phyloP scores from a whole-genome alignment of 208 protist genomes.

The Zelonia costaricensis region DNA sequence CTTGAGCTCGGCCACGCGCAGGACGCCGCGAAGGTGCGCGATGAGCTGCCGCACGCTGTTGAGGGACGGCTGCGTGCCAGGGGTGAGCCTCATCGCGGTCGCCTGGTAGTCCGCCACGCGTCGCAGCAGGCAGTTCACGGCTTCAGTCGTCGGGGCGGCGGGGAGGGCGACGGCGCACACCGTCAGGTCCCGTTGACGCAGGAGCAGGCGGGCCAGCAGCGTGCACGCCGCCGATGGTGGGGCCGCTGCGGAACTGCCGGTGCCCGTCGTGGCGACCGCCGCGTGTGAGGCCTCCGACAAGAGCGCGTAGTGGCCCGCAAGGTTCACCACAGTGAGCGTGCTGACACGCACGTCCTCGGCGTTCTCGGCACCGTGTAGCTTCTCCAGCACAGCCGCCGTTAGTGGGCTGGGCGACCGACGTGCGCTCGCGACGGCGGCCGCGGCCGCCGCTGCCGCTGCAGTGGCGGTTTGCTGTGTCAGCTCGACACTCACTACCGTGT shows the following conservation, averaged over 20 bases:
- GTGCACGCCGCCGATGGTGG: not conserved
- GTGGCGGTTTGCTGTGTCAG: conserved; percentile 11
- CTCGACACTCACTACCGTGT: conserved; percentile 17
- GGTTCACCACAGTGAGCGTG: conserved; percentile 16
- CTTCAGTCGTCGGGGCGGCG: not conserved
- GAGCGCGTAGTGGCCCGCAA: conserved; percentile 16
- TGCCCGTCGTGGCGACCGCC: not conserved
- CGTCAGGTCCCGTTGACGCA: conserved; percentile 8
- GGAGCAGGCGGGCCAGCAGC: conserved; percentile 16
- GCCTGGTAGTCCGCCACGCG: conserved; percentile 7
- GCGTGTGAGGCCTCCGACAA: conserved; percentile 2
- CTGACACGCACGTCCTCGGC: conserved; percentile 15
- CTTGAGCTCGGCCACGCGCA: not conserved
- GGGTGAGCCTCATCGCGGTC: not conserved
- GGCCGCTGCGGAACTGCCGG: no score
- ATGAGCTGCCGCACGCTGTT: conserved; percentile 16
- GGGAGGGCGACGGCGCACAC: conserved; percentile 24
- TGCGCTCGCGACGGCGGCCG: not conserved
- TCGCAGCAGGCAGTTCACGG: conserved; percentile 7
- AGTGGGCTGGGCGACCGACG: no score
- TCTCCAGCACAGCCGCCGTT: no score
- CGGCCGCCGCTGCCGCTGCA: not conserved
- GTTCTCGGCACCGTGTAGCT: not conserved
- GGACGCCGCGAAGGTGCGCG: not conserved
- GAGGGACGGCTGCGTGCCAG: not conserved